Conservation (phyloP, 192 early-diverging fungal genomes). For the Jimgerdemannia flammicorona region DNA sequence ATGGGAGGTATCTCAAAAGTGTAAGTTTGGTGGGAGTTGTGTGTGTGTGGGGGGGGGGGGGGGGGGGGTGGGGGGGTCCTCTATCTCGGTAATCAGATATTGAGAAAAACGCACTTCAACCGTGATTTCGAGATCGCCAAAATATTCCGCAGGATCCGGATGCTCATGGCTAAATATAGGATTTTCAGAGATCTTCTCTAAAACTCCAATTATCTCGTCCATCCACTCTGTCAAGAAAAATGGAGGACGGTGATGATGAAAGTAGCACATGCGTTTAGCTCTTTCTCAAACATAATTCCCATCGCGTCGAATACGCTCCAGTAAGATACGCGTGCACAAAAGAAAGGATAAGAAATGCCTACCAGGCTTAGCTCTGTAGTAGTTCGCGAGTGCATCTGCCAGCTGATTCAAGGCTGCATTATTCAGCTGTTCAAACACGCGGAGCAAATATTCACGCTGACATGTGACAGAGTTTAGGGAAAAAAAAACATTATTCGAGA, state of each 20-base stretch:
- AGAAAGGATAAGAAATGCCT: not conserved
- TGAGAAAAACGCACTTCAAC: slow-evolving; percentile 16
- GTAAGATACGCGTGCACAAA: not conserved
- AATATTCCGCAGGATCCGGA: slow-evolving; percentile 13
- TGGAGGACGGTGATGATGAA: not conserved
- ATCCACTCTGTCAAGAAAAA: slow-evolving; percentile 13
- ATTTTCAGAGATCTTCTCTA: slow-evolving; percentile 35
- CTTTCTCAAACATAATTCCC: too few relatives aligned
- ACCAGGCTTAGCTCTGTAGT: slow-evolving; percentile 12
- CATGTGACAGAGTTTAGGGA: not conserved
- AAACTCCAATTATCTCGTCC: slow-evolving; percentile 15
- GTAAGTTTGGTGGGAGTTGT: too few relatives aligned
- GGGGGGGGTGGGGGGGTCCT: too few relatives aligned
- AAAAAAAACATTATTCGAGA: not conserved
- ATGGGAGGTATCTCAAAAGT: too few relatives aligned
- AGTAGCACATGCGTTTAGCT: not conserved
- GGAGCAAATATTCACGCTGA: slow-evolving; percentile 42
- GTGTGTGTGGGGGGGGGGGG: too few relatives aligned
- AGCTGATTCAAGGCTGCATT: slow-evolving; percentile 29
- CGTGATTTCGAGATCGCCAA: slow-evolving; percentile 19
- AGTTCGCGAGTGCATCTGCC: slow-evolving; percentile 19
- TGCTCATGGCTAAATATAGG: slow-evolving; percentile 23
- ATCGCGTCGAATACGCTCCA: too few relatives aligned
- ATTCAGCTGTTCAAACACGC: slow-evolving; percentile 42
- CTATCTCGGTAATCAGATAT: not conserved